Base-by-base conservation (phyloP, 1,284 basidiomycete species). In the Malassezia vespertilionis region DNA sequence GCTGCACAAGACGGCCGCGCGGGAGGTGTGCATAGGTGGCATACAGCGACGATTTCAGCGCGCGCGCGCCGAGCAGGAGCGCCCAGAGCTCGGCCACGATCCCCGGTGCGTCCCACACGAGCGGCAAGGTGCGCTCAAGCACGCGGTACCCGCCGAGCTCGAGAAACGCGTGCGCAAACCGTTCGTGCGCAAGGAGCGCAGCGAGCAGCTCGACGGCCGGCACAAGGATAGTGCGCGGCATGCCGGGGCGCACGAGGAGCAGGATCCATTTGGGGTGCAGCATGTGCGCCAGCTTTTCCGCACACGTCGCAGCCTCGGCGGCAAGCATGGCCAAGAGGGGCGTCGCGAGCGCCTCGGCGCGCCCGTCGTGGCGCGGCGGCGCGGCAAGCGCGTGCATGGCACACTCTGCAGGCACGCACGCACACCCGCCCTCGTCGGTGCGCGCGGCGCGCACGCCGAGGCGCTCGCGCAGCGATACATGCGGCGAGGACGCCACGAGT, bases 51-150 rank as follows among this genome's bases (percentile, higher is more conserved):
- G 36, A 71, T 54, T 40, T 74, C 14, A 35, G 37, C 35, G 40
- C 74, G 66, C 28, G 71, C 70, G 42, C 80, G 72, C 45, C 81
- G 72, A 20, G 75, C 72, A 35, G 84, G 75, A 28, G 86, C 71
- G 8, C 73, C 73, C 12, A 88, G 73, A 26, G 83, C 73, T 48
- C 80, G 76, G 21, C 76, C 74, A 12, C 78, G 4, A 82, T 75
- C 17, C 73, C 57, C 0, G 83, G 71, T 2, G 80, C 75, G 1
- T 84, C 82, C 21, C 76, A 76, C 15, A 81, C 78, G 5, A 82
- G 80, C 2, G 87, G 77, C 20, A 87, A 76, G 5, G 88, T 74
- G 14, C 86, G 74, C 43, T 77, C 77, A 23, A 87, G 79, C 3
- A 84, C 79, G 7, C 82, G 79, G 28, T 84, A 72, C 0, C 86